Evolutionary conservation across 331 rosid species (phyloP).

Genomic region (Rosa hybrid): DNA sequence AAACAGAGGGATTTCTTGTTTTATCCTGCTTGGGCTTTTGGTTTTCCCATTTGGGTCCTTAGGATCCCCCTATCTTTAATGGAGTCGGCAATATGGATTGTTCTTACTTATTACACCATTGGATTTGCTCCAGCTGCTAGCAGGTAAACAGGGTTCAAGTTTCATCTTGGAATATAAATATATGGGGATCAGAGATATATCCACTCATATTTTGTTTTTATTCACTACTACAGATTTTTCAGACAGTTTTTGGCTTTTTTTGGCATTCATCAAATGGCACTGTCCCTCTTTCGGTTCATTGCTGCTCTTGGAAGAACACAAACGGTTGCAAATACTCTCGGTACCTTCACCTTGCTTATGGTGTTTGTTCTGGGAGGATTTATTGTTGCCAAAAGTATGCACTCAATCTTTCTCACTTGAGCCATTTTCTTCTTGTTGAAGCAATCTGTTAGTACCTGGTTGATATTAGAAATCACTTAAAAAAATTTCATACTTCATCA

Average conservation of each 20-base stretch:
- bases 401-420: not conserved
- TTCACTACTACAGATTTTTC: conserved; percentile 53
- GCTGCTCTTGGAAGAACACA: conserved; percentile 73
- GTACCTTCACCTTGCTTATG: conserved; percentile 56
- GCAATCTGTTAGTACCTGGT: not conserved
- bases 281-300: conserved; percentile 66
- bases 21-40: conserved; percentile 67
- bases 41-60: conserved; percentile 52
- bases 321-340: conserved; percentile 60
- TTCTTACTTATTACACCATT: conserved; percentile 61
- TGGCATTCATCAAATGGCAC: conserved; percentile 69
- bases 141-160: conserved; percentile 35
- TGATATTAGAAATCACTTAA: not conserved
- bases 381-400: conserved; percentile 61
- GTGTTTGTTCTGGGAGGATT: conserved; percentile 92
- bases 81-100: conserved; percentile 57
- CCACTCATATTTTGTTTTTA: not conserved
- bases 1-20: conserved; percentile 67
- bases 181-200: not conserved
- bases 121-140: conserved; percentile 74
- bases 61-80: conserved; percentile 53
- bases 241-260: conserved; percentile 70
- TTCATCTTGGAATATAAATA: not conserved
- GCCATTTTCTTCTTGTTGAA: not conserved
- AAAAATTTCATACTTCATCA: not conserved